Base-by-base conservation (phyloP, 2,329 filamentous ascomycete species). In the Talaromyces islandicus region DNA sequence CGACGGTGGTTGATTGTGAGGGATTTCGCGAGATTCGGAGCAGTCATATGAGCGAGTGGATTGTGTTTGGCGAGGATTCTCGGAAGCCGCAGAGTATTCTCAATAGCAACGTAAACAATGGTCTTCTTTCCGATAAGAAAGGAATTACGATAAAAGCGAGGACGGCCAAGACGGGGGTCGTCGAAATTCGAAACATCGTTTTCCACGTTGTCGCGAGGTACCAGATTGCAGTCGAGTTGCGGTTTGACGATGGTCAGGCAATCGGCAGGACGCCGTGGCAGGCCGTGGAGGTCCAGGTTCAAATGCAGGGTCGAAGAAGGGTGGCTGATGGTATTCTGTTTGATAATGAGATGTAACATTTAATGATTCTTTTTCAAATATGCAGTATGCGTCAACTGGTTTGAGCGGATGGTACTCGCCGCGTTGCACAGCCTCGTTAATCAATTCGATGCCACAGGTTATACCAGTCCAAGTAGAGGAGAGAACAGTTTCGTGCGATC, bases 211-310 rank as follows among this genome's bases (percentile, higher is more conserved):
- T 53, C n/a, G 57, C 32, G 9, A 3, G 43, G 6, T 59, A 59
- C 38, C 41, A 50, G 32, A 59, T 59, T 38, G 51, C 57, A 38
- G 46, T 59, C 46, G 57, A 59, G 38, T 30, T 59, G 51, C 35
- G 46, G 21, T 59, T 59, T 51, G 57, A 59, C n/a, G 43, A 52
- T 2, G 57, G 57, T 4, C 50, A 59, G 41, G 19, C 32, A 10
- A 53, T 55, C n/a, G 57, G 57, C 17, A 30, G 51, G 38, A 59
- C 57, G 29, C 57, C 57, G 19, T 59, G 57, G 57, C 57, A 54
- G 35, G 19, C 38, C 21, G 57, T 59, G 38, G 57, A 59, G 19
- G 57, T 59, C 19, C 57, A 59, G 27, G 57, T 59, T 21, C 53
- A 32, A 27, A 52, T 30, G 25, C 48, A 52, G 14, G 48, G 21